phyloP scores from a whole-genome alignment of 495 filamentous ascomycete species.

The Poronia punctata region DNA sequence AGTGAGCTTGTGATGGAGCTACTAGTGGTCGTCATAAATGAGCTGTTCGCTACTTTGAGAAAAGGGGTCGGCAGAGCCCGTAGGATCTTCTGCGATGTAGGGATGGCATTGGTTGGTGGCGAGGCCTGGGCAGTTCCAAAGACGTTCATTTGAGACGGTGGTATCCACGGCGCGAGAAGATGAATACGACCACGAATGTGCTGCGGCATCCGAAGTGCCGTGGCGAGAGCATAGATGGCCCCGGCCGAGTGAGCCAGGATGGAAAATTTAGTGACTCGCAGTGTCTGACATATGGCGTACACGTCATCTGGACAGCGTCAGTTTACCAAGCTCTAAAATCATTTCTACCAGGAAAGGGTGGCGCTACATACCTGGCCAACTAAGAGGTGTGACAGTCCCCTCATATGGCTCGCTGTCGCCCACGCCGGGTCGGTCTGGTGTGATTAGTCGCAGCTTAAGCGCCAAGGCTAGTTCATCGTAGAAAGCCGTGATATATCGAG shows the following conservation, averaged over 20 bases:
- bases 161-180: slow-evolving; percentile 95
- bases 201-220: slow-evolving; percentile 90
- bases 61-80: slow-evolving; percentile 86
- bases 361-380: slow-evolving; percentile 75
- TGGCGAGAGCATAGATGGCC: slow-evolving; percentile 94
- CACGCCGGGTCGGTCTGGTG: slow-evolving; percentile 88
- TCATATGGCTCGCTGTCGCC: slow-evolving; percentile 88
- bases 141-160: slow-evolving; percentile 88
- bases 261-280: slow-evolving; percentile 94
- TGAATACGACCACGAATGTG: slow-evolving; percentile 94
- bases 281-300: slow-evolving; percentile 82
- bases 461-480: slow-evolving; percentile 93
- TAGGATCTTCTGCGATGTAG: slow-evolving; percentile 85
- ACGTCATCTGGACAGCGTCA: slow-evolving; percentile 66
- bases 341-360: not conserved
- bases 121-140: slow-evolving; percentile 68
- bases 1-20: slow-evolving; percentile 80
- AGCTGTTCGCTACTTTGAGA: slow-evolving; percentile 88
- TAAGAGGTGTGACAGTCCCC: slow-evolving; percentile 74
- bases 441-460: slow-evolving; percentile 84
- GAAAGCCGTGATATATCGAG: slow-evolving; percentile 91
- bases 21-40: slow-evolving; percentile 87
- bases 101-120: slow-evolving; percentile 74
- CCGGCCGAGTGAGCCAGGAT: slow-evolving; percentile 97
- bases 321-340: slow-evolving; percentile 17